Evolutionary conservation across 2,329 filamentous ascomycete species (phyloP), one percentile per base, ranked within the genome.

Genomic region (Beauveria sp.): DNA sequence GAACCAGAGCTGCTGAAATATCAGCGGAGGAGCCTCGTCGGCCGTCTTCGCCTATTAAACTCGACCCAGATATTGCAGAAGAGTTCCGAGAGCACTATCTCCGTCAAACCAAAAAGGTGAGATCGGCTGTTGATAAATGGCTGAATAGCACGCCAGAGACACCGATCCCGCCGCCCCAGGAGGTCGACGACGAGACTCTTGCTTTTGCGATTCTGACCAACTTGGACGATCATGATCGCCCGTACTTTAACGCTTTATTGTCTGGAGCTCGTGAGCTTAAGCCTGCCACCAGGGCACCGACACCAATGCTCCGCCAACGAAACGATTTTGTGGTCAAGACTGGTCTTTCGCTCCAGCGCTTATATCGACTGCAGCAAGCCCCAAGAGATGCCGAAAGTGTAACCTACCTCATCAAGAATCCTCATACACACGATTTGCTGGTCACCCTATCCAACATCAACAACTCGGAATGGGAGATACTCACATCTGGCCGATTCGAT

Each of bases 131-230:
- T 1, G 91, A 97, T 72, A 89, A 84, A 68, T 97, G 93, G 93
- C 84, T 97, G 64, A 87, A 84, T 41, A 88, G 85, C 63, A 93
- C 93, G 67, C 87, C 87, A 37, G 88, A 92, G 63, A 83, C 85
- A 18, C 84, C 88, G 1, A 84, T 84, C 1, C 88, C 87, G 56
- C 87, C 91, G 2, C 92, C 92, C 0, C 88, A 92, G 63, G 93
- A 96, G 62, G 89, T 96, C 6, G 93, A 97, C 68, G 92, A 97
- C 64, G 93, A 97, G 75, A 97, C 93, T 0, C 77, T 97, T 41
- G 89, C 89, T 2, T 97, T 97, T 75, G 92, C 93, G 59, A 96
- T 97, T 73, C 79, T 97, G 62, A 97, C 93, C 10, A 92, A 91
- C 69, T 81, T 97, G 14, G 85, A 89, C 56, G 78, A 85, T 2